phyloP scores from a whole-genome alignment of 306 rosid genomes.

The Cicer judaicum region DNA sequence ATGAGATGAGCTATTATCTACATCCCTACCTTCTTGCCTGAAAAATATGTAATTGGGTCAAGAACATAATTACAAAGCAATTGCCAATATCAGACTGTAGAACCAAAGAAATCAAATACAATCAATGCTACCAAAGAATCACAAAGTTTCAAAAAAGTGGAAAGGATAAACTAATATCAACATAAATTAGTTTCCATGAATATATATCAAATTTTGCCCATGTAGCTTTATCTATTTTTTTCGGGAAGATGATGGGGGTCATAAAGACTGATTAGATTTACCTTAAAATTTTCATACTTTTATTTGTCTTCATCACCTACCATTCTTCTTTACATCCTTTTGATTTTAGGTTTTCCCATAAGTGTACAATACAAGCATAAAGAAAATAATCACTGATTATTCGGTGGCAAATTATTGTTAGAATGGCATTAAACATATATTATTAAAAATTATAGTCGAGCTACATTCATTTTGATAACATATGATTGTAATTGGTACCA shows the following conservation, averaged over 20 bases:
- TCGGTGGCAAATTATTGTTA: constrained; percentile 19
- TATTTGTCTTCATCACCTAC: constrained; percentile 16
- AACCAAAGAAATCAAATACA: constrained; percentile 41
- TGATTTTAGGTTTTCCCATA: background rate
- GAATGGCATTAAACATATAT: background rate
- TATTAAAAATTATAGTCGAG: background rate
- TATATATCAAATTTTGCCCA: background rate
- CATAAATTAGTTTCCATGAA: constrained; percentile 28
- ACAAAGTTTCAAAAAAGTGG: constrained; percentile 20
- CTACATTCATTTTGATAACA: background rate
- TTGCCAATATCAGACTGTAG: constrained; percentile 30
- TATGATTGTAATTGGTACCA: background rate
- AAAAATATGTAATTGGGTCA: constrained; percentile 45
- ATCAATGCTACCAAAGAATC: constrained; percentile 31
- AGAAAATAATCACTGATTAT: constrained; percentile 16
- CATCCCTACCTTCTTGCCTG: constrained; percentile 91
- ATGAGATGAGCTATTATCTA: constrained; percentile 62
- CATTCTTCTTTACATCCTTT: constrained; percentile 11
- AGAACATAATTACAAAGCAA: constrained; percentile 27
- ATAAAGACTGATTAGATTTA: constrained; percentile 23
- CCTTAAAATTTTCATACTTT: background rate
- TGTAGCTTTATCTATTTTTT: constrained; percentile 16
- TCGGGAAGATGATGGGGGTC: constrained; percentile 3
- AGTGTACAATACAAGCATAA: background rate
- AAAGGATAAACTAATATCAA: constrained; percentile 17